Base-by-base conservation (phyloP, 2,329 filamentous ascomycete genomes). In the Penicillium corylophilum region DNA sequence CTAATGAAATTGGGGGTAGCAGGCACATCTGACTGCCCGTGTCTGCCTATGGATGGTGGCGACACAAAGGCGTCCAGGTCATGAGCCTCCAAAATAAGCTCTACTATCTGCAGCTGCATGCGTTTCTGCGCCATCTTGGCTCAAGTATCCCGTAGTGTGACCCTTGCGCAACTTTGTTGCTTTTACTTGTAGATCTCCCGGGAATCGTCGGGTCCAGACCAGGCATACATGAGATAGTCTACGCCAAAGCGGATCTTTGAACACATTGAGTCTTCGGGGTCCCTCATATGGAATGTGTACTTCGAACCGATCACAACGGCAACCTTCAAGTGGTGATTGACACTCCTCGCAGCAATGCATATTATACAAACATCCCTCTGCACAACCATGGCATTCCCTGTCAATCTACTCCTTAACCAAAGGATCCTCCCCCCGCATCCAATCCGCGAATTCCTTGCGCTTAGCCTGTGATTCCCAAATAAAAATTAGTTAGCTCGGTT, bases 401-500 rank as follows among this genome's bases (percentile, higher is more conserved):
- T 26, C 24, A 63, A 5, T n/a, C 54, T 56, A 65, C 58, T 70
- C 60, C 54, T 63, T 62, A 31, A 43, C 39, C 42, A 57, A 47
- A 23, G 54, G 55, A 48, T 64, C 69, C 44, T 74, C 67, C 9
- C 74, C 71, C 46, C 75, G 74, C 22, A 85, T 81, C 90, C 89
- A 95, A 56, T 86, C 80, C 15, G 83, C 81, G 77, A 95, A 96
- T 53, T 92, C 88, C 67, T 80, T 85, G 66, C 88, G 82, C 74
- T 91, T 80, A 20, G 73, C 75, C 78, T 81, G 18, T 38, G 6
- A 13, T 20, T n/a, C 15, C 31, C 31, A 16, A 43, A 28, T 8
- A 28, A 10, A 28, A 15, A 46, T 39, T 29, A 36, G 28, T 65
- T 51, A 65, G 55, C 54, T 36, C 31, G 18, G 38, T 26, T 39